Base-by-base conservation (phyloP, 2,329 filamentous ascomycete species). In the Ceratocystis colombiana region DNA sequence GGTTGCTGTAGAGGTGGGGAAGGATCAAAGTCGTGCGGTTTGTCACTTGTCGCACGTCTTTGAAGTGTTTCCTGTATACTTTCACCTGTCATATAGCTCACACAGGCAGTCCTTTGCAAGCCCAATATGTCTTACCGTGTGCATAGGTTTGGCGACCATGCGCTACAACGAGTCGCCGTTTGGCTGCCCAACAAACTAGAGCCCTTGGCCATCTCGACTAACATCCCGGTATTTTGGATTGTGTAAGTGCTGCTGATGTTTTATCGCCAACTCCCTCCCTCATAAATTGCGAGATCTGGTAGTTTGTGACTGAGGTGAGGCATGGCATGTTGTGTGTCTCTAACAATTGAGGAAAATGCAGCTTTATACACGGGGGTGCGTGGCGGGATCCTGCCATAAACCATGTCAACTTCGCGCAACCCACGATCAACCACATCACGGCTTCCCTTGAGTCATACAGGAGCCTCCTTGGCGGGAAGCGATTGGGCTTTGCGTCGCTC, bases 401-500 rank as follows among this genome's bases (percentile, higher is more conserved):
- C 15, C 65, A 68, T 41, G 64, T 61, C 30, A 68, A 65, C 59
- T 67, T 69, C 61, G 63, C 63, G 50, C 50, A 63, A 20, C 61
- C 61, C 5, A 67, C 67, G 7, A 63, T 66, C 12, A 28, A 46
- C 28, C 33, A 57, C 28, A 30, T 57, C 6, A 33, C 2, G 17
- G 28, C 25, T 15, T 30, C 59, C 8, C 48, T 69, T 20, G 53
- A 33, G 53, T 33, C 28, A 33, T 57, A 57, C n/a, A 5, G 22
- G 12, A 8, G 28, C 28, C 15, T 33, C 3, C 25, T 57, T 57
- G 53, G 12, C 8, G 53, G 28, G 8, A 30, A 33, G 53, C 10
- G 0, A n/a, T 62, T 57, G 5, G 59, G 63, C 15, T 63, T 70
- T 33, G 70, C 79, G 7, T 79, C 77, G 8, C 75, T 87, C 66